Evolutionary conservation across 192 early-diverging fungal species (phyloP).

Genomic region (Backusella tarrabulga): DNA sequence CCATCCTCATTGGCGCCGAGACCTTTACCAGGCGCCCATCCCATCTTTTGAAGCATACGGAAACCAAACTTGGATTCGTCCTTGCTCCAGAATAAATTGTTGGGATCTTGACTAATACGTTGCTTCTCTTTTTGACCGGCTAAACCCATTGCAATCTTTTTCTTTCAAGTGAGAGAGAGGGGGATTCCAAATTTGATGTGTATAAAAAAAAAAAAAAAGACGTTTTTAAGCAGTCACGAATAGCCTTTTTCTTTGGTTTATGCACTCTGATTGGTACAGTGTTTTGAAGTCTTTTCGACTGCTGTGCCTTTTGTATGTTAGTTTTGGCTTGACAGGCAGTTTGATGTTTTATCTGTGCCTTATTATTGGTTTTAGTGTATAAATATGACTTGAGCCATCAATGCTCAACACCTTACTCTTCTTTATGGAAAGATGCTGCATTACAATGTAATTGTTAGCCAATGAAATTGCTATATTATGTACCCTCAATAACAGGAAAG

Average conservation of each 20-base stretch:
- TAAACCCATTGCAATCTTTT: slow-evolving; percentile 58
- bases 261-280: not conserved
- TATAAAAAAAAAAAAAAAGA: not conserved
- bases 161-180: not conserved
- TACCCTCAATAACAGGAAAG: no score
- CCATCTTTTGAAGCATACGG: slow-evolving; percentile 94
- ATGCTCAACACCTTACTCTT: no score
- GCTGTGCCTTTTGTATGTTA: no score
- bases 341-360: no score
- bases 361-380: no score
- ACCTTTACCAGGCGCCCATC: slow-evolving; percentile 93
- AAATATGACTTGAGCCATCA: no score
- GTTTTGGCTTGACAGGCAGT: no score
- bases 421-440: no score
- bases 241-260: not conserved
- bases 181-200: not conserved
- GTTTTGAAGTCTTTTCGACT: no score
- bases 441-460: no score
- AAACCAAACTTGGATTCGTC: slow-evolving; percentile 83
- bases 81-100: slow-evolving; percentile 86
- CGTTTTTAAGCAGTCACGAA: not conserved
- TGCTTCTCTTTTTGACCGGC: slow-evolving; percentile 71
- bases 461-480: no score
- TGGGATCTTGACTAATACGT: slow-evolving; percentile 85
- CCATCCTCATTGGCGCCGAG: slow-evolving; percentile 89